phyloP scores from a whole-genome alignment of 2,329 filamentous ascomycete genomes.

The Arthrobotrys iridis region DNA sequence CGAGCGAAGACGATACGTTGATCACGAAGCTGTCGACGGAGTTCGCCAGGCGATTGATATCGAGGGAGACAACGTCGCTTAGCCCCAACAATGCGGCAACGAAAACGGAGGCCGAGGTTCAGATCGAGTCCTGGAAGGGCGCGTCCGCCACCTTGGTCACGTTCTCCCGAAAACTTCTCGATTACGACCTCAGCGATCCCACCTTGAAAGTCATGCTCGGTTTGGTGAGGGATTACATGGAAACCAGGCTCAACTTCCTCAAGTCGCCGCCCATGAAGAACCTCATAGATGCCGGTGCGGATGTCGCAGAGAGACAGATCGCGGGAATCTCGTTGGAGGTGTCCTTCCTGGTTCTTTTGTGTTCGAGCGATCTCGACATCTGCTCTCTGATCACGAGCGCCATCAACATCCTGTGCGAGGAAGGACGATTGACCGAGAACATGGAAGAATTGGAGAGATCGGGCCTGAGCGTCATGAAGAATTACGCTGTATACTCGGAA shows the following conservation, averaged over 20 bases:
- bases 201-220: slow-evolving; percentile 58
- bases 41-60: slow-evolving; percentile 49
- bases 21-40: slow-evolving; percentile 48
- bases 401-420: slow-evolving; percentile 71
- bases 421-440: slow-evolving; percentile 68
- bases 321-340: slow-evolving; percentile 65
- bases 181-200: slow-evolving; percentile 58
- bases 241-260: slow-evolving; percentile 56
- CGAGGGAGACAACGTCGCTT: slow-evolving; percentile 37
- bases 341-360: slow-evolving; percentile 71
- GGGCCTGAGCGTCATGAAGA: slow-evolving; percentile 68
- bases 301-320: slow-evolving; percentile 67
- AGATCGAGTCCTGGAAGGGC: slow-evolving; percentile 56
- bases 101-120: slow-evolving; percentile 45
- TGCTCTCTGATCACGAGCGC: slow-evolving; percentile 73
- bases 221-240: slow-evolving; percentile 58
- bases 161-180: slow-evolving; percentile 58
- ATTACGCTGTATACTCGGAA: slow-evolving; percentile 70
- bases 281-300: slow-evolving; percentile 67
- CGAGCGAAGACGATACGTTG: slow-evolving; percentile 46
- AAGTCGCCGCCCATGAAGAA: slow-evolving; percentile 63
- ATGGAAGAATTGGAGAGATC: slow-evolving; percentile 66
- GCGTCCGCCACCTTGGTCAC: slow-evolving; percentile 57
- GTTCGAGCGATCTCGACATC: slow-evolving; percentile 72
- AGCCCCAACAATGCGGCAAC: slow-evolving; percentile 22